Base-by-base conservation (phyloP, 768 basidiomycete genomes). In the Boletellus ananas region DNA sequence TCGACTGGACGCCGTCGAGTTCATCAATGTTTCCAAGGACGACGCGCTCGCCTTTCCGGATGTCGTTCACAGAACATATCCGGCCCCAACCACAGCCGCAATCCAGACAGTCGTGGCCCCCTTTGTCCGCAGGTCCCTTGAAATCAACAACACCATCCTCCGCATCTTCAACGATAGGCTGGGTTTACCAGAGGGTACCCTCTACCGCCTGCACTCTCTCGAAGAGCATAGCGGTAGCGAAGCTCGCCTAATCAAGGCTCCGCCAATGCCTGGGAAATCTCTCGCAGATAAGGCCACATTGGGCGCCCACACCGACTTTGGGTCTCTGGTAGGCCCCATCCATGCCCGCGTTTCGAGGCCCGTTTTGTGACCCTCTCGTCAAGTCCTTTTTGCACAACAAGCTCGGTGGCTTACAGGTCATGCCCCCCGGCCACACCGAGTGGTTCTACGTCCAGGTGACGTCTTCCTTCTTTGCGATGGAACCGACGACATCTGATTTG, bases 231-330 rank as follows among this genome's bases (percentile, higher is more conserved):
- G 80, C 43, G 79, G 79, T 6, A 79, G 81, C 51, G 84, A 87
- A 56, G 69, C 79, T 0, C 71, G 85, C 12, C 60, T 79, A 11
- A 81, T 79, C 54, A 79, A 66, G 58, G 78, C 72, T 27, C 76
- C 80, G 1, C 74, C 73, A 1, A 68, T 61, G 48, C 63, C 66
- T 4, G 57, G 55, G 0, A 62, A 65, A 16, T 29, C 40, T 4
- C 12, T 52, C 8, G 62, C 63, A 7, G 67, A 72, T 6, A 73
- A 65, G 40, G 68, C 72, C n/a, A 70, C 72, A 0, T 61, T 85
- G n/a, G 83, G 83, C 17, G 78, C 79, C 2, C 86, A 87, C 60
- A 85, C 84, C 3, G 85, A 86, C 63, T 87, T 86, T 54, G 84
- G 85, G n/a, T 81, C 80, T n/a, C 61, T 86, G 49, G 83, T 84